Evolutionary conservation across 805 yeast species (phyloP).

Genomic region (Yarrowia sp.): DNA sequence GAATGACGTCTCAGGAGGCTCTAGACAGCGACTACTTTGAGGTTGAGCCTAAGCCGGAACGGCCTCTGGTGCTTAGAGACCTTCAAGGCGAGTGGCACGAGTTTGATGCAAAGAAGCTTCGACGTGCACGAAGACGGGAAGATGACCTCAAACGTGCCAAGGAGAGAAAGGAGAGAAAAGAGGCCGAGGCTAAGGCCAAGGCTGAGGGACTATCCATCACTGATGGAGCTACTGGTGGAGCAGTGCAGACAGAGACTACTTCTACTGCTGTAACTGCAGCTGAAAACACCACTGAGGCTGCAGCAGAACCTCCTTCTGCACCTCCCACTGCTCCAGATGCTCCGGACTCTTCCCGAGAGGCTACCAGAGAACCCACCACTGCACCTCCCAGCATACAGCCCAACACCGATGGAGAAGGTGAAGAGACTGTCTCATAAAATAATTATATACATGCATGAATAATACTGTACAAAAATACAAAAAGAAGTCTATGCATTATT

Average conservation of each 20-base stretch:
- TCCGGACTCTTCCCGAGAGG: slow-evolving; percentile 7
- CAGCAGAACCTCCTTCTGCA: background rate
- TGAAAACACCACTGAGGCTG: background rate
- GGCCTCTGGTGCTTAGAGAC: slow-evolving; percentile 53
- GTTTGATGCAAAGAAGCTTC: slow-evolving; percentile 75
- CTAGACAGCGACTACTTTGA: slow-evolving; percentile 67
- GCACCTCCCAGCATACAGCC: slow-evolving; percentile 8
- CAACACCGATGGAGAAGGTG: no score
- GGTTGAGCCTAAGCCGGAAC: slow-evolving; percentile 64
- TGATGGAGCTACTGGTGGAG: background rate
- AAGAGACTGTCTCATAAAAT: no score
- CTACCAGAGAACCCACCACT: slow-evolving; percentile 9
- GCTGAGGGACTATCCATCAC: background rate
- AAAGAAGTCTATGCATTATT: slow-evolving; percentile 8
- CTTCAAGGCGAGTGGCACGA: slow-evolving; percentile 92
- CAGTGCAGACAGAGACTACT: no score
- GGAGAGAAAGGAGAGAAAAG: background rate
- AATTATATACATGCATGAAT: no score
- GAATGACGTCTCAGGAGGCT: slow-evolving; percentile 71
- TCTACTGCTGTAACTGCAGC: background rate
- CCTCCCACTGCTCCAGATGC: background rate
- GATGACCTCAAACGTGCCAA: background rate
- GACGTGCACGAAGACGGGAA: slow-evolving; percentile 15
- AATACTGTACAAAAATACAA: background rate
- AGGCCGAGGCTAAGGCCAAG: background rate